These are phyloP conservation scores for Aotearoamyces nothofagi DNA, from an alignment of 2,329 filamentous ascomycete species.

Conservation along the genomic window DNA sequence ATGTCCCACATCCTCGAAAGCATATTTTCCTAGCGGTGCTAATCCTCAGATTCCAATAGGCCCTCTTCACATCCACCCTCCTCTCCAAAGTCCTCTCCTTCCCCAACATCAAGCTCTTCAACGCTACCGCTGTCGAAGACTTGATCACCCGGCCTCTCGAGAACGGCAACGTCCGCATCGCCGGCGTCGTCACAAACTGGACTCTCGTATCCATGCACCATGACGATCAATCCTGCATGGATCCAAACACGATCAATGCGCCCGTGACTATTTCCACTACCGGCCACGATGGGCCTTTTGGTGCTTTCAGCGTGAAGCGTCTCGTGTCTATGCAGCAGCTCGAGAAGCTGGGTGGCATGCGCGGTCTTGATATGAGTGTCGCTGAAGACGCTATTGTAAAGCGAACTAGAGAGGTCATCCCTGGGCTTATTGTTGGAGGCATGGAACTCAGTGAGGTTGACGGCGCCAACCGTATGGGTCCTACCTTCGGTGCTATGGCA, in stretches of 20 bases:
- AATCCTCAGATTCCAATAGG: slow-evolving; percentile 17
- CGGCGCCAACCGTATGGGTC: slow-evolving; percentile 82
- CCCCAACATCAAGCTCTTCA: slow-evolving; percentile 93
- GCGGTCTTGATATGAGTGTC: slow-evolving; percentile 80
- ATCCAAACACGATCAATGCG: slow-evolving; percentile 92
- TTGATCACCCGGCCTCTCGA: slow-evolving; percentile 63
- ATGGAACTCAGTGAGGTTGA: slow-evolving; percentile 91
- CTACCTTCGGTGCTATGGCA: slow-evolving; percentile 81
- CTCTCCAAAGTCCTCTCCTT: slow-evolving; percentile 70
- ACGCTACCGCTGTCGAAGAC: slow-evolving; percentile 84
- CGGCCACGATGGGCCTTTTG: slow-evolving; percentile 81
- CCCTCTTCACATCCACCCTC: slow-evolving; percentile 80
- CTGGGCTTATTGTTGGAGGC: slow-evolving; percentile 80
- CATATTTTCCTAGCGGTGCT: neutral
- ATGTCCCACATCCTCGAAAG: slow-evolving; percentile 5
- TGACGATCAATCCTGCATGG: slow-evolving; percentile 89
- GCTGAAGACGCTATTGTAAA: slow-evolving; percentile 93
- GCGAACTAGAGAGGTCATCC: slow-evolving; percentile 73
- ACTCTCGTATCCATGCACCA: slow-evolving; percentile 79
- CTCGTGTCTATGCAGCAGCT: slow-evolving; percentile 78
- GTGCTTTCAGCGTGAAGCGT: slow-evolving; percentile 81
- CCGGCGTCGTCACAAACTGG: slow-evolving; percentile 93
- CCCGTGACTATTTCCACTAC: slow-evolving; percentile 81
- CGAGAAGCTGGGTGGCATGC: slow-evolving; percentile 79
- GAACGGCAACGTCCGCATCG: slow-evolving; percentile 47